Base-by-base conservation (phyloP, 495 filamentous ascomycete genomes). In the Hypoxylon fuscum region DNA sequence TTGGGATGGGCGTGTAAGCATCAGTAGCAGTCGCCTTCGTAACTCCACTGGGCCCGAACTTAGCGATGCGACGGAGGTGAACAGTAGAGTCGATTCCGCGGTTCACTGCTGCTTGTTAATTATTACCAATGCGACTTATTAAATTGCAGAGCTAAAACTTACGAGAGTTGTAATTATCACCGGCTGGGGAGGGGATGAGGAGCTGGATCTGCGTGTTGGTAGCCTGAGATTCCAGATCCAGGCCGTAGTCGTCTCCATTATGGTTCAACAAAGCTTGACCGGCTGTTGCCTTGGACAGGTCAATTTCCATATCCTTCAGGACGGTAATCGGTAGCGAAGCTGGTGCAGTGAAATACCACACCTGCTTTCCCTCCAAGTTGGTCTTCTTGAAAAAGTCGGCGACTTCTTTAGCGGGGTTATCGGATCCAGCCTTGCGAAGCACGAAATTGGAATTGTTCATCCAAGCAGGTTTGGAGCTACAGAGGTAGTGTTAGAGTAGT, bases 311-410 rank as follows among this genome's bases (percentile, higher is more conserved):
- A 54, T 81, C 71, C 60, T 78, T 74, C 38, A 81, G 59, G 10
- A 82, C 76, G 17, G 78, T 77, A 46, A 82, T 79, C 2, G 78
- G 78, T 9, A 82, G 56, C 12, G 77, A 78, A 10, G 77, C 77
- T 1, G 79, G 79, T 9, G 74, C 74, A 0, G 78, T 82, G 47
- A 82, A 82, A 57, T 79, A 81, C 79, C 78, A 82, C 21, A 82
- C 68, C 52, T 82, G 77, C 68, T 81, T 81, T 65, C 78, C 79
- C 25, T 79, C 69, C 6, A 74, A 34, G 48, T 78, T 77, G 35
- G 78, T 69, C n/a, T 76, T 74, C 46, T 56, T 74, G 52, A 81
- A 77, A 32, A 75, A 70, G 5, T 71, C 63, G 10, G 72, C 42
- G 8, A 74, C 61, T 46, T 73, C 69, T 42, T 72, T 66, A 20